Percentiles rank a stretch among this genome's conserved stretches.
phyloP scores from a whole-genome alignment of 2,329 filamentous ascomycete genomes.

The Aspergillus viridinutans region DNA sequence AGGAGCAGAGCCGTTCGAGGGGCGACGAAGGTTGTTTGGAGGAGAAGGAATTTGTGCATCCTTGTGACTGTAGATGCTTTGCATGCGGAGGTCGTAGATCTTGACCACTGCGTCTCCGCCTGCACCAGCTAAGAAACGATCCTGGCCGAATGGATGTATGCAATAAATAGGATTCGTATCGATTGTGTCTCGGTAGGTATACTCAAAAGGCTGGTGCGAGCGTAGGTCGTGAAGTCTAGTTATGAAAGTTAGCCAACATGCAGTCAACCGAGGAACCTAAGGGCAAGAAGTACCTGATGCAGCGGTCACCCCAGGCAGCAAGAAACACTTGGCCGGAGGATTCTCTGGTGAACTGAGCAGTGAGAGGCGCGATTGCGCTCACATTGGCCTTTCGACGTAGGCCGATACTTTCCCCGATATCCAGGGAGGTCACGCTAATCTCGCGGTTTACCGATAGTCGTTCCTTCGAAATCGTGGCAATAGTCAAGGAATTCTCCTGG shows the following conservation, averaged over 20 bases:
- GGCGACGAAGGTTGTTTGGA: background rate
- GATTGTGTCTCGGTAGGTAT: slow-evolving; percentile 52
- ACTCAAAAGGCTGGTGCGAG: slow-evolving; percentile 45
- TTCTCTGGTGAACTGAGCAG: slow-evolving; percentile 16
- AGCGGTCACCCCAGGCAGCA: slow-evolving; percentile 57
- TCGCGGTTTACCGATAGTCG: slow-evolving; percentile 37
- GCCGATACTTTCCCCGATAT: slow-evolving; percentile 20
- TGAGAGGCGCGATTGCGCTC: slow-evolving; percentile 36
- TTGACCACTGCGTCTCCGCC: slow-evolving; percentile 57
- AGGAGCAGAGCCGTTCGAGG: background rate
- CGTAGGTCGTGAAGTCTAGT: slow-evolving; percentile 58
- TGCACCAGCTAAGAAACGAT: slow-evolving; percentile 55
- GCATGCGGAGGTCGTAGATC: slow-evolving; percentile 58
- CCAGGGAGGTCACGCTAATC: slow-evolving; percentile 37
- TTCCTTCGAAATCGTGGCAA: slow-evolving; percentile 49
- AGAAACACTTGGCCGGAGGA: slow-evolving; percentile 52
- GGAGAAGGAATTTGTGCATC: slow-evolving; percentile 17
- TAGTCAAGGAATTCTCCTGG: slow-evolving; percentile 42
- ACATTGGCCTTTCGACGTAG: slow-evolving; percentile 23
- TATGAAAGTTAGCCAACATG: background rate
- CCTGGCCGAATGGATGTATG: slow-evolving; percentile 52
- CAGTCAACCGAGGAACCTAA: background rate
- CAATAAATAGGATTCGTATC: slow-evolving; percentile 58
- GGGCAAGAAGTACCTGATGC: slow-evolving; percentile 35
- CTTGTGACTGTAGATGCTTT: slow-evolving; percentile 31